Base-by-base conservation (phyloP, 805 yeast genomes). In the Ogataea polymorpha region DNA sequence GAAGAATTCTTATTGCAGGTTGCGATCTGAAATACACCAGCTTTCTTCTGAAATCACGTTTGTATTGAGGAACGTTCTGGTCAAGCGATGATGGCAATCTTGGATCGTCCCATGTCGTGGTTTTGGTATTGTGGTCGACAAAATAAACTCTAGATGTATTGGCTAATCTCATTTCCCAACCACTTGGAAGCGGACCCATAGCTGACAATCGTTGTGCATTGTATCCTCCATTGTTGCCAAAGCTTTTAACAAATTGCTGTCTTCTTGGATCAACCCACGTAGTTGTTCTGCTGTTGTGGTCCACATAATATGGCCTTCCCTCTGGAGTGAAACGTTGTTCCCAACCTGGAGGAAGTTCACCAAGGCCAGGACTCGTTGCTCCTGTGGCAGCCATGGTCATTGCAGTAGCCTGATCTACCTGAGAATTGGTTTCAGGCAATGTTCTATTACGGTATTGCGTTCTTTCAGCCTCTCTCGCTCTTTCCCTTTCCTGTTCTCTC, bases 191-290 rank as follows among this genome's bases (percentile, higher is more conserved):
- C 39, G 99, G 99, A 13, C 99, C 99, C 65, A 93, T 74, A 61
- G 95, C 98, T 32, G 96, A 85, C 10, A 93, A 96, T 23, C 98
- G 96, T 70, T 93, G 99, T 56, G 93, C 98, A 68, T 90, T 96
- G 53, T 91, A 88, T 15, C 96, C 88, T 4, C 96, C 84, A 56
- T 80, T 66, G 77, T 90, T 74, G 20, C 96, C 98, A 63, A 86
- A 89, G 47, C 95, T 88, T 63, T 97, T 84, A 55, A 93, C 93
- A 65, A 88, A 93, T 70, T 93, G 99, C 68, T 93, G 99, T 66
- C 99, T 81, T 67, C 99, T 80, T 51, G 99, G 99, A 65, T 93
- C 99, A 34, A 93, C 99, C 99, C 99, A 93, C 10, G 99, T 93
- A 3, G 99, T 93, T 1, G 99, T 93, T 65, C 99, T 79, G n/a